Evolutionary conservation across 176 grass and related monocot species (phyloP).

Genomic region (Thalia dealbata): DNA sequence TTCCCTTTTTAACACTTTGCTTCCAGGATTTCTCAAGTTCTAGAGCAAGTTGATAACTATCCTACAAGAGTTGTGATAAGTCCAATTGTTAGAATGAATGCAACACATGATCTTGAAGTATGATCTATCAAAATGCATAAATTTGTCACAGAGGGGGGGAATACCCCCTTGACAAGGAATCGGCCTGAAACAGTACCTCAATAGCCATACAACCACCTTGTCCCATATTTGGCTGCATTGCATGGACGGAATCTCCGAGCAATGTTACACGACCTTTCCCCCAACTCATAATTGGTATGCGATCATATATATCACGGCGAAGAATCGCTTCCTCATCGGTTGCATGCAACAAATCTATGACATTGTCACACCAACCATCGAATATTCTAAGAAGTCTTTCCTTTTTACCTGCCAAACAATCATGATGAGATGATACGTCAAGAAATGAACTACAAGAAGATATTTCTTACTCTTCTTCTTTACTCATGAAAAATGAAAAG

Average conservation of each 20-base stretch:
- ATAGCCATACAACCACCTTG: slow-evolving; percentile 99
- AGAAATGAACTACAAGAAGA: slow-evolving; percentile 3
- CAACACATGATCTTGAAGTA: background rate
- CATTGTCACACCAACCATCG: slow-evolving; percentile 90
- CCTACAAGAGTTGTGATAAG: slow-evolving; percentile 35
- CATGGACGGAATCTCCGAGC: slow-evolving; percentile 96
- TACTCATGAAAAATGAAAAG: background rate
- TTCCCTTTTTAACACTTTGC: slow-evolving; percentile 54
- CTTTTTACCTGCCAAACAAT: slow-evolving; percentile 52
- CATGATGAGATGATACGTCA: slow-evolving; percentile 15
- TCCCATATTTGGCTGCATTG: slow-evolving; percentile 98
- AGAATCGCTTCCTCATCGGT: slow-evolving; percentile 82
- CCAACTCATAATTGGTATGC: slow-evolving; percentile 67
- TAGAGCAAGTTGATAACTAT: slow-evolving; percentile 94
- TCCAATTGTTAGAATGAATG: background rate
- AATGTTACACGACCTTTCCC: slow-evolving; percentile 90
- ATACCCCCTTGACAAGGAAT: background rate
- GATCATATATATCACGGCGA: slow-evolving; percentile 87
- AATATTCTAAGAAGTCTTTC: slow-evolving; percentile 70
- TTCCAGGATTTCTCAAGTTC: slow-evolving; percentile 85
- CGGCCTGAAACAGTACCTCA: slow-evolving; percentile 41
- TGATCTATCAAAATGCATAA: too few relatives aligned
- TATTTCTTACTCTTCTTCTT: background rate
- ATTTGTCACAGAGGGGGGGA: too few relatives aligned
- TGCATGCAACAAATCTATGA: slow-evolving; percentile 67